Evolutionary conservation across 148 eudicot genomes (phyloP), one percentile per base, ranked within the genome.

Genomic region (Arbutus unedo): DNA sequence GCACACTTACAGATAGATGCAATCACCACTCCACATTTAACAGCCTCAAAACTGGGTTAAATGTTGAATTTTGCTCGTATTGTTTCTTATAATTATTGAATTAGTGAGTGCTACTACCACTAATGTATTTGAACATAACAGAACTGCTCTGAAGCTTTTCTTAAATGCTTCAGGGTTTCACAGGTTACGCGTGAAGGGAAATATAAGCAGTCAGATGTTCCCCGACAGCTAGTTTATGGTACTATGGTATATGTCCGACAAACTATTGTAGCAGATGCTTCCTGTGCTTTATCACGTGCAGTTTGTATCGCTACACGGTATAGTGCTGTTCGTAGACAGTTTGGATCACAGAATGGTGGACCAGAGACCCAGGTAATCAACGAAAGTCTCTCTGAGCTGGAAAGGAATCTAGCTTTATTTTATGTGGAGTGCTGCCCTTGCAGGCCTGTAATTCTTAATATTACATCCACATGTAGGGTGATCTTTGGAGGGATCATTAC

Each of bases 241-340:
- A 94, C 98, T 83, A 96, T 96, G 99, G 99, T 96, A 62, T 94
- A 59, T 85, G 97, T 96, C 49, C 89, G 99, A 38, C 94, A 96
- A 82, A 75, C 90, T 48, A 93, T 96, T 84, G 99, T 96, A 84
- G 84, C 91, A 76, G 97, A 94, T 90, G 98, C 98, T 85, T 94
- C 98, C 45, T 83, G 86, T 83, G 98, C 97, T 85, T 87, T 96
- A 79, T 92, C 99, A 70, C 88, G 87, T 79, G 99, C 97, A 67
- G 99, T 94, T 76, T 91, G 94, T 86, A 92, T 96, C 79, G 99
- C 99, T 70, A 96, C 99, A 19, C 93, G 99, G 85, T 96, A 96
- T 71, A 94, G 99, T 89, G 95, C 93, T 80, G 95, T 96, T 73
- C 98, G 99, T 79, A 91, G 98, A 38, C 98, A 96, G 74, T 96